phyloP scores from a whole-genome alignment of 1,139 yeast species.

The Sugiyamaella paludigena region DNA sequence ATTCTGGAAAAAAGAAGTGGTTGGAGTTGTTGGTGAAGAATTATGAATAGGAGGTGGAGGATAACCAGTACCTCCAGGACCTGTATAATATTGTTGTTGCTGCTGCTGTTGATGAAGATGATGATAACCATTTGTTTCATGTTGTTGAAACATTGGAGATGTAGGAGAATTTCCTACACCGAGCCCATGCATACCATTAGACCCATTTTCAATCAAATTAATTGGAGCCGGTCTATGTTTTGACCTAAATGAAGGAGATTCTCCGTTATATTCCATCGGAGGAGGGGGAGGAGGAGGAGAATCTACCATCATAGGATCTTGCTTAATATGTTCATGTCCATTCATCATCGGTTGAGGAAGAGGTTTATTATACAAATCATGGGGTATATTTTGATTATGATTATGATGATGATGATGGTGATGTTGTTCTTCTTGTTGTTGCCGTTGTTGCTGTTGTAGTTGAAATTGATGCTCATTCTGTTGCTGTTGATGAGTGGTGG shows the following conservation, averaged over 20 bases:
- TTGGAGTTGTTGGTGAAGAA: slow-evolving; percentile 16
- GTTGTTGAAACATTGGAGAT: slow-evolving; percentile 19
- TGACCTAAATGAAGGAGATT: slow-evolving; percentile 6
- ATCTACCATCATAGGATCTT: slow-evolving; percentile 16
- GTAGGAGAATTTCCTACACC: slow-evolving; percentile 16
- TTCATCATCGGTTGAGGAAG: slow-evolving; percentile 13
- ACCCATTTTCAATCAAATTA: slow-evolving; percentile 14
- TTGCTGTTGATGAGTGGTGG: slow-evolving; percentile 22
- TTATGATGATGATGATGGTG: slow-evolving; percentile 16
- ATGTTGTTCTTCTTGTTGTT: slow-evolving; percentile 11
- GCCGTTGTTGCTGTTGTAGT: slow-evolving; percentile 13
- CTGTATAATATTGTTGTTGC: slow-evolving; percentile 21
- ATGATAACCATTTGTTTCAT: not conserved
- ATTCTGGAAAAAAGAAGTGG: slow-evolving; percentile 19
- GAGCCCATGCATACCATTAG: not conserved
- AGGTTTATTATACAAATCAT: slow-evolving; percentile 16
- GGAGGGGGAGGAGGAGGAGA: slow-evolving; percentile 11
- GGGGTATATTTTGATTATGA: slow-evolving; percentile 12
- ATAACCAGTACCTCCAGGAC: slow-evolving; percentile 12
- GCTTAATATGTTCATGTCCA: not conserved
- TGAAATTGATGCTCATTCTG: slow-evolving; percentile 11
- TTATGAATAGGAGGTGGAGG: slow-evolving; percentile 8
- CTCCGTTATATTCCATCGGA: not conserved
- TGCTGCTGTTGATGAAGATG: slow-evolving; percentile 12
- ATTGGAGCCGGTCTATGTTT: slow-evolving; percentile 23